Evolutionary conservation across 768 basidiomycete genomes (phyloP).

Genomic region (Suillus subalutaceus): DNA sequence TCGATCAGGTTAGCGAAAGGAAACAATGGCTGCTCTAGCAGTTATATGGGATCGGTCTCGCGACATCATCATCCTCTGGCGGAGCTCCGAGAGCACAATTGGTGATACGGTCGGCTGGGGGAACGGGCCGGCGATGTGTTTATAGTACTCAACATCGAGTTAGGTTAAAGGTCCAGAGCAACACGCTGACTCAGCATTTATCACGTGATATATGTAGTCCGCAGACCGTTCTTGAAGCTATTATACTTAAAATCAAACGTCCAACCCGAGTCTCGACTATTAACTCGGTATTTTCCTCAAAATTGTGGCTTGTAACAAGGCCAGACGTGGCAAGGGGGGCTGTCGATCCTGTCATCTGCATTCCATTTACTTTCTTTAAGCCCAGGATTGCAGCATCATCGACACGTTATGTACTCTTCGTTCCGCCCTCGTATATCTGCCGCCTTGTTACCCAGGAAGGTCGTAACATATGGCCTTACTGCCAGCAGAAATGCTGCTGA

Average conservation of each 20-base stretch:
- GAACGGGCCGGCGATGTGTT: neutral
- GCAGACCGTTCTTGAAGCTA: neutral
- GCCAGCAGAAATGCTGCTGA: slow-evolving; percentile 38
- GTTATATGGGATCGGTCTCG: slow-evolving; percentile 6
- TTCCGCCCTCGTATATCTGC: slow-evolving; percentile 43
- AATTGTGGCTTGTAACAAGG: neutral
- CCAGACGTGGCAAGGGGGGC: neutral
- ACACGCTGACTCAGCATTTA: neutral
- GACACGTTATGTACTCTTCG: slow-evolving; percentile 44
- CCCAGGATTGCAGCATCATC: neutral
- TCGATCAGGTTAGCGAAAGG: neutral
- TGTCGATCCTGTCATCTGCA: neutral
- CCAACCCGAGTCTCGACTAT: neutral
- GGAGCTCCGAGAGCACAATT: slow-evolving; percentile 11
- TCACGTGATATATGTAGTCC: neutral
- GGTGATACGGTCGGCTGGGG: neutral
- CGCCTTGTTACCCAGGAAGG: slow-evolving; percentile 41
- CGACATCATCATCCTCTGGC: slow-evolving; percentile 4
- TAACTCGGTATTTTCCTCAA: neutral
- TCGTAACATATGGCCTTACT: slow-evolving; percentile 56
- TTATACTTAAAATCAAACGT: neutral
- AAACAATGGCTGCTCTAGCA: neutral
- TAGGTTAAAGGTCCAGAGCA: too few relatives aligned
- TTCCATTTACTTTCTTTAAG: neutral
- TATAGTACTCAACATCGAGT: too few relatives aligned